Evolutionary conservation across 352 stramenopile genomes (phyloP).

Genomic region (Lagenidium sp.): DNA sequence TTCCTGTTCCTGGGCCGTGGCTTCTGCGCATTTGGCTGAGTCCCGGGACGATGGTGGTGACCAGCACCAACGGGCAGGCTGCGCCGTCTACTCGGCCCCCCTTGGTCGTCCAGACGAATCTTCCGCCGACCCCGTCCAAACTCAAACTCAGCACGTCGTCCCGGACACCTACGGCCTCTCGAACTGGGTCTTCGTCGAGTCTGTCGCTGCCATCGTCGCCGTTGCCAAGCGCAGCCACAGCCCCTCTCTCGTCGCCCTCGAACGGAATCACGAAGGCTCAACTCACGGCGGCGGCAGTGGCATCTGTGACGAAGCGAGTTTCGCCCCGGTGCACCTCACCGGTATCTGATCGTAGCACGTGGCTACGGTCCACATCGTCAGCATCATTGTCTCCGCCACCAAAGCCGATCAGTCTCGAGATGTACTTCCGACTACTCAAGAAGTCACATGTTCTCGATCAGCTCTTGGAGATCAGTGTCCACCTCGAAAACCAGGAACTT

Average conservation of each 20-base stretch:
- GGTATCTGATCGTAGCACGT: slow-evolving; percentile 2
- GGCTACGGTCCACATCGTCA: background rate
- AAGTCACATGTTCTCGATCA: slow-evolving; percentile 58
- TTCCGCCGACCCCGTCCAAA: too few species aligned
- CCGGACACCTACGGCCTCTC: too few species aligned
- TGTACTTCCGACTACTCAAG: slow-evolving; percentile 61
- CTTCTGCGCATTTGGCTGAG: too few species aligned
- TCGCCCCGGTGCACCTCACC: slow-evolving; percentile 8
- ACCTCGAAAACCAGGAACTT: slow-evolving; percentile 28
- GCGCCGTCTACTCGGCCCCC: too few species aligned
- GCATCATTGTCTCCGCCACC: slow-evolving; percentile 1
- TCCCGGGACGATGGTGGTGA: too few species aligned
- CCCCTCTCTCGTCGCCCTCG: slow-evolving; percentile 1
- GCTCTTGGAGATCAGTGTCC: slow-evolving; percentile 27
- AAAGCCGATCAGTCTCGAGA: slow-evolving; percentile 28
- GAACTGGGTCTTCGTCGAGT: too few species aligned
- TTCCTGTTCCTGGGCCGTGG: too few species aligned
- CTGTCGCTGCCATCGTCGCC: too few species aligned
- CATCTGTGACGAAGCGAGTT: background rate
- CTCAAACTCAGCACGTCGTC: too few species aligned
- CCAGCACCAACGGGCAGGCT: too few species aligned
- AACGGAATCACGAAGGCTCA: background rate
- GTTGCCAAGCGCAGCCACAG: too few species aligned
- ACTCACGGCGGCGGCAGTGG: background rate
- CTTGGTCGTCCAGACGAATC: too few species aligned